These are phyloP conservation scores for Fraxinus americana DNA, from an alignment of 257 asterid species.

Conservation along the genomic window DNA sequence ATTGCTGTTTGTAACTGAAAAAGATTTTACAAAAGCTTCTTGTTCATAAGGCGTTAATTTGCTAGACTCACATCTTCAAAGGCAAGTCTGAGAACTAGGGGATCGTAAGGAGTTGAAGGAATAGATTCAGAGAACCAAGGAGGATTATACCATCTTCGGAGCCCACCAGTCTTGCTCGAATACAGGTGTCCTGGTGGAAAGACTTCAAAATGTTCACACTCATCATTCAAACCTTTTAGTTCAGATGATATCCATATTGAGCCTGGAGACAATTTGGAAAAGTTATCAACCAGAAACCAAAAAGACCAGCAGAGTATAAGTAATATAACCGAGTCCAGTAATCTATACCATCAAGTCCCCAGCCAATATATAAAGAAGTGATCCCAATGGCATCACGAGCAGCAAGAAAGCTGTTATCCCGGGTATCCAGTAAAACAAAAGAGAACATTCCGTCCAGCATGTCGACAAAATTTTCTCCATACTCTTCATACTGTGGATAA, in stretches of 20 bases:
- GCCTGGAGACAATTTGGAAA: slow-evolving; percentile 42
- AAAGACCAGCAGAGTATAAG: not conserved
- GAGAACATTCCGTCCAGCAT: slow-evolving; percentile 99
- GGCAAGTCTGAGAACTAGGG: slow-evolving; percentile 71
- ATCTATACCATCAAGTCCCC: slow-evolving; percentile 91
- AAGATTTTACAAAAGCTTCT: not conserved
- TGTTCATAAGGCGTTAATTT: not conserved
- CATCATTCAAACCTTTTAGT: slow-evolving; percentile 81
- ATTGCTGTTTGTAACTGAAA: not conserved
- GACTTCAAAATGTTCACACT: slow-evolving; percentile 87
- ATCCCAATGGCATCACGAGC: slow-evolving; percentile 98
- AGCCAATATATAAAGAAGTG: slow-evolving; percentile 90
- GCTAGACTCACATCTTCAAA: slow-evolving; percentile 69
- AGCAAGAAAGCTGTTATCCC: slow-evolving; percentile 80
- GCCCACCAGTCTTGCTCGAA: slow-evolving; percentile 75
- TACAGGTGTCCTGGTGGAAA: slow-evolving; percentile 94
- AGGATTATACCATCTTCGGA: slow-evolving; percentile 91
- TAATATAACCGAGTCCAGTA: not conserved
- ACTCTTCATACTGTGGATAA: slow-evolving; percentile 74
- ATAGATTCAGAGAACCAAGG: slow-evolving; percentile 82
- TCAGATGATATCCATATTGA: slow-evolving; percentile 95
- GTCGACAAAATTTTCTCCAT: slow-evolving; percentile 83
- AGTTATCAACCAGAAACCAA: not conserved
- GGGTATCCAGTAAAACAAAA: slow-evolving; percentile 82
- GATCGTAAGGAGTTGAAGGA: slow-evolving; percentile 91